phyloP scores from a whole-genome alignment of 176 grass and related monocot species.

The Alopecurus myosuroides region DNA sequence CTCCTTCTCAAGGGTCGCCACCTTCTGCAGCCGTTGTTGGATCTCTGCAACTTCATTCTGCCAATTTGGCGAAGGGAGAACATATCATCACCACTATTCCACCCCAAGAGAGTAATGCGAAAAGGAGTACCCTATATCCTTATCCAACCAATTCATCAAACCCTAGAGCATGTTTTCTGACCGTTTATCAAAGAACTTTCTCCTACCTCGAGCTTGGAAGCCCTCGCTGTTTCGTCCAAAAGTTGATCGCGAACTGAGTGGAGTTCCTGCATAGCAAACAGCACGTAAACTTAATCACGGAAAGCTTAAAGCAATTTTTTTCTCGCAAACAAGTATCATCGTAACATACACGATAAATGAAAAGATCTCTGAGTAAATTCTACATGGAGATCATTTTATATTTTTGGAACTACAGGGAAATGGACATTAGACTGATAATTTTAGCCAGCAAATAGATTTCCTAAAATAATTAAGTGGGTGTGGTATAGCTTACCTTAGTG shows the following conservation, averaged over 20 bases:
- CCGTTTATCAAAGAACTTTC: neutral
- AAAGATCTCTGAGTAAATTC: neutral
- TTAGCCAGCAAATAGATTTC: neutral
- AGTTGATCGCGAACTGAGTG: conserved; percentile 57
- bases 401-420: neutral
- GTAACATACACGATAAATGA: neutral
- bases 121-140: neutral
- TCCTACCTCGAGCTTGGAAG: conserved; percentile 85
- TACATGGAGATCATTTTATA: neutral
- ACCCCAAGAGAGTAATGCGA: neutral
- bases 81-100: neutral
- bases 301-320: conserved; percentile 3
- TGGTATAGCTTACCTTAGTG: conserved; percentile 53
- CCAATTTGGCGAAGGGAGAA: neutral
- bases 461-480: neutral
- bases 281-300: neutral
- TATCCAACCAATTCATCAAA: neutral
- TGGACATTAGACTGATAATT: neutral
- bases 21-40: conserved; percentile 34
- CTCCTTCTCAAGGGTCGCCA: conserved; percentile 39
- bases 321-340: neutral
- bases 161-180: conserved; percentile 15
- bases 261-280: conserved; percentile 63
- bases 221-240: conserved; percentile 57
- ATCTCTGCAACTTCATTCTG: conserved; percentile 42